A percentile compares a stretch with the other conserved stretches of the same genome.
phyloP scores from a whole-genome alignment of 2,329 filamentous ascomycete genomes.

The Curvularia lunata region DNA sequence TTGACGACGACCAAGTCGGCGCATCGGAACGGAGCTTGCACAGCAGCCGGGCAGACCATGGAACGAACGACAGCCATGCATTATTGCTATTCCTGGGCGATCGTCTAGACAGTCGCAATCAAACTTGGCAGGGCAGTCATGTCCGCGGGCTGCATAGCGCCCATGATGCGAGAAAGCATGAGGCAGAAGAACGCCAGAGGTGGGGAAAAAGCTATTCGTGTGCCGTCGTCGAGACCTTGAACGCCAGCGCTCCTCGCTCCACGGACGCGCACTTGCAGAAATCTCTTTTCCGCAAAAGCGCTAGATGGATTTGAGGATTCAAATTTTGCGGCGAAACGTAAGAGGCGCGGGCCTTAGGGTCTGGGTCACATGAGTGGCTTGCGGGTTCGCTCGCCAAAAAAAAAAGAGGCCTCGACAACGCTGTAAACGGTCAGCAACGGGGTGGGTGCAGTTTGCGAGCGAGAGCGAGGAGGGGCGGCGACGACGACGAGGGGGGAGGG shows the following conservation, averaged over 20 bases:
- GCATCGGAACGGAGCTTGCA: conserved; percentile 18
- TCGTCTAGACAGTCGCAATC: not conserved
- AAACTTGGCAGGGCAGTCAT: conserved; percentile 10
- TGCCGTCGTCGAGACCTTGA: not conserved
- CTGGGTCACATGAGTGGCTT: conserved; percentile 15
- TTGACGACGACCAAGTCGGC: conserved; percentile 5
- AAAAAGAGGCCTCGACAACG: too few relatives aligned
- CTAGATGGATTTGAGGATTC: conserved; percentile 17
- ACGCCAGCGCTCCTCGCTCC: conserved; percentile 5
- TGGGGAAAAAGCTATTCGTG: conserved; percentile 18
- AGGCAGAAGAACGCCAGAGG: conserved; percentile 21
- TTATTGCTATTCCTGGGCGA: not conserved
- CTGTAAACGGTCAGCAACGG: too few relatives aligned
- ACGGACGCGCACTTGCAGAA: conserved; percentile 15
- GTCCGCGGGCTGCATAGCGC: conserved; percentile 8
- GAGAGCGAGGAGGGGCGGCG: conserved; percentile 20
- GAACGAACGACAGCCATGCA: not conserved
- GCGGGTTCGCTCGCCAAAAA: not conserved
- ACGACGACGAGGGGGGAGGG: conserved; percentile 14
- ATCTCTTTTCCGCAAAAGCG: conserved; percentile 12
- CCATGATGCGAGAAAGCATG: conserved; percentile 19
- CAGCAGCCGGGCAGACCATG: conserved; percentile 8
- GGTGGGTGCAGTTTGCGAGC: conserved; percentile 6
- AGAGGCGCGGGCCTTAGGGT: conserved; percentile 18
- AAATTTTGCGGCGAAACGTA: conserved; percentile 22